Evolutionary conservation across 352 stramenopile species (phyloP).

Genomic region (Phytopythium delawarense): DNA sequence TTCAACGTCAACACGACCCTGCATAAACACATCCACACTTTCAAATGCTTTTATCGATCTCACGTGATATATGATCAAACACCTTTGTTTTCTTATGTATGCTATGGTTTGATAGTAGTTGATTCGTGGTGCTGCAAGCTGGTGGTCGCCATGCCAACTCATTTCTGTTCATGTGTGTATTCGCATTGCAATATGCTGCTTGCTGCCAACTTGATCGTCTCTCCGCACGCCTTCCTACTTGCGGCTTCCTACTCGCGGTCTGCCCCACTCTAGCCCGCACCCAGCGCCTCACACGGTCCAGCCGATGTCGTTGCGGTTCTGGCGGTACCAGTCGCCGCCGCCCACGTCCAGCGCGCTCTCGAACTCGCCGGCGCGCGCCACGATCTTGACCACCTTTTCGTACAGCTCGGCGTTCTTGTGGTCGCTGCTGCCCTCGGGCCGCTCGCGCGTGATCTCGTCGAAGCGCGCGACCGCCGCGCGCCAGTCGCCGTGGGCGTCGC

Average conservation of each 20-base stretch:
- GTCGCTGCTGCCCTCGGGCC: conserved; percentile 31
- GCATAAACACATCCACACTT: background rate
- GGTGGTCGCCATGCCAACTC: too few relatives aligned
- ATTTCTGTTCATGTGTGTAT: too few relatives aligned
- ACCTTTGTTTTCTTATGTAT: background rate
- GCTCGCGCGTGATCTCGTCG: conserved; percentile 52
- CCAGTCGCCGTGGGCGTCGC: conserved; percentile 67
- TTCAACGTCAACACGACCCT: background rate
- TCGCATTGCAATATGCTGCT: too few relatives aligned
- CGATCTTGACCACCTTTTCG: conserved; percentile 78
- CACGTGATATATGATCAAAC: too few relatives aligned
- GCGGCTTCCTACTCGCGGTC: background rate
- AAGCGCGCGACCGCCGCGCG: conserved; percentile 70
- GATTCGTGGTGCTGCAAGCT: too few relatives aligned
- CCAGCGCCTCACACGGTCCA: conserved; percentile 21
- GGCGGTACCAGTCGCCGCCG: conserved; percentile 80
- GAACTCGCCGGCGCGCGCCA: conserved; percentile 78
- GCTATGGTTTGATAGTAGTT: background rate
- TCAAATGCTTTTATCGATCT: background rate
- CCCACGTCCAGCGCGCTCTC: conserved; percentile 82
- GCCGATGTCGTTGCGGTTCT: conserved; percentile 68
- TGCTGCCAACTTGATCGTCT: too few relatives aligned
- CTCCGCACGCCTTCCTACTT: background rate
- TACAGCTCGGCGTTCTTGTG: conserved; percentile 69
- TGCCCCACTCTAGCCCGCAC: background rate